Evolutionary conservation across 2,329 filamentous ascomycete species (phyloP).

Genomic region (Penicillium digitatum): DNA sequence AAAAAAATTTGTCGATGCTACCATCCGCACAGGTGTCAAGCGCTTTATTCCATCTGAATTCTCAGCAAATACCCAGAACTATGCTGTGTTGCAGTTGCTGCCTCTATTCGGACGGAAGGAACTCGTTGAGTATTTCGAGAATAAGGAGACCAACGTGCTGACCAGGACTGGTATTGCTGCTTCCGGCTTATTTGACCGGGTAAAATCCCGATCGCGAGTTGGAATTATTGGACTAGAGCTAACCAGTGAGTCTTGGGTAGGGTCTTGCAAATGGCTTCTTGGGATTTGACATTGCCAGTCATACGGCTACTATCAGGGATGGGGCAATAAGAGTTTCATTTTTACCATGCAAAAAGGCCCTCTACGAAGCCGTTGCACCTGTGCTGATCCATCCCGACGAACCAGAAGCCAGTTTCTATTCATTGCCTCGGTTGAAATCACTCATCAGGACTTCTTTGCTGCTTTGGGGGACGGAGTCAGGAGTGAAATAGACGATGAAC

Average conservation of each 20-base stretch:
- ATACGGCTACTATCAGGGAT: conserved; percentile 55
- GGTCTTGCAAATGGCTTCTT: conserved; percentile 50
- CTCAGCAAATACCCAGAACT: conserved; percentile 27
- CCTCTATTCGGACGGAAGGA: conserved; percentile 25
- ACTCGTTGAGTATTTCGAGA: conserved; percentile 51
- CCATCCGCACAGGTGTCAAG: conserved; percentile 31
- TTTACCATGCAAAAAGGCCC: conserved; percentile 49
- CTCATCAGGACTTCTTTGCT: conserved; percentile 56
- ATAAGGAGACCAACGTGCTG: conserved; percentile 47
- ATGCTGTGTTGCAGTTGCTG: conserved; percentile 22
- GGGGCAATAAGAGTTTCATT: conserved; percentile 53
- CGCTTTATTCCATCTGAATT: conserved; percentile 36
- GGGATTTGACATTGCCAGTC: conserved; percentile 49
- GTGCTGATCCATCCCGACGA: conserved; percentile 49
- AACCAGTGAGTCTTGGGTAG: conserved; percentile 15
- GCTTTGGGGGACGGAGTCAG: conserved; percentile 52
- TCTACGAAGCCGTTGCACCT: conserved; percentile 52
- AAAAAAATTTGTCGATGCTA: conserved; percentile 33
- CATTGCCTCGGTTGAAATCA: conserved; percentile 55
- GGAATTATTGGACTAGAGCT: background rate
- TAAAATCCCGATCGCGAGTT: conserved; percentile 7
- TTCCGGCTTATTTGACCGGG: conserved; percentile 61
- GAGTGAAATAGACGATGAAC: conserved; percentile 50
- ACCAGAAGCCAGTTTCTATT: conserved; percentile 58
- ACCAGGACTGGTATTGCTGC: conserved; percentile 59